Conservation (phyloP, 1,284 basidiomycete genomes). For the Fomitiporia mediterranea region DNA sequence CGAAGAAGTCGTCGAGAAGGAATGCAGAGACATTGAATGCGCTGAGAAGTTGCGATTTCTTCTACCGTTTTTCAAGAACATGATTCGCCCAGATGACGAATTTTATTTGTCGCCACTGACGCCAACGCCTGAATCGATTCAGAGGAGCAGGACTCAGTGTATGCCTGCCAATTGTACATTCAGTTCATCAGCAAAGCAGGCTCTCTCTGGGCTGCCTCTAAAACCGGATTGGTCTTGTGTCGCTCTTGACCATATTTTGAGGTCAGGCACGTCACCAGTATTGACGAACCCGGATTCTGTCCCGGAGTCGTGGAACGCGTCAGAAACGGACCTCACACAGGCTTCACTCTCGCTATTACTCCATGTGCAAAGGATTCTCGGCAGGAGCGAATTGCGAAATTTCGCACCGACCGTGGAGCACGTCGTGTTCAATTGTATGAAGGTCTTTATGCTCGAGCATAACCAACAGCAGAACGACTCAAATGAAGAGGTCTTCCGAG, state of each 20-base stretch:
- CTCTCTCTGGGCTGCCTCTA: constrained; percentile 56
- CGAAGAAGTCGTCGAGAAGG: constrained; percentile 33
- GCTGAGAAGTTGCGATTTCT: constrained; percentile 45
- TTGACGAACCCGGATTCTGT: constrained; percentile 48
- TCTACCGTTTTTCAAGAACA: constrained; percentile 54
- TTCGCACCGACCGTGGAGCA: constrained; percentile 50
- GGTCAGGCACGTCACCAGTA: constrained; percentile 70
- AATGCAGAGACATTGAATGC: constrained; percentile 37
- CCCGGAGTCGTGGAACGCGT: constrained; percentile 73
- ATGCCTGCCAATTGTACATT: constrained; percentile 39
- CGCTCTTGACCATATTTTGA: constrained; percentile 78
- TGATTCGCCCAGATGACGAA: constrained; percentile 33
- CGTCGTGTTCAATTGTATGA: constrained; percentile 77
- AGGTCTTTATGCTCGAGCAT: constrained; percentile 94
- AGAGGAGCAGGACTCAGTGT: constrained; percentile 47
- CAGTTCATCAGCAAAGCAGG: constrained; percentile 23
- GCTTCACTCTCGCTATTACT: constrained; percentile 57
- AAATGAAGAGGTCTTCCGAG: constrained; percentile 66
- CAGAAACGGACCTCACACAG: constrained; percentile 75
- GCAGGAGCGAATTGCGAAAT: constrained; percentile 28
- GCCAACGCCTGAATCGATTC: constrained; percentile 49
- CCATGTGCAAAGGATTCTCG: constrained; percentile 26
- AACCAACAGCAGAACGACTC: constrained; percentile 50
- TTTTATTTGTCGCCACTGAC: constrained; percentile 43
- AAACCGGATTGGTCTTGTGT: constrained; percentile 67